A percentile compares a stretch with the other conserved stretches of the same genome.
Conservation (phyloP, 108 stramenopile species). For the Cylindrotheca fusiformis region DNA sequence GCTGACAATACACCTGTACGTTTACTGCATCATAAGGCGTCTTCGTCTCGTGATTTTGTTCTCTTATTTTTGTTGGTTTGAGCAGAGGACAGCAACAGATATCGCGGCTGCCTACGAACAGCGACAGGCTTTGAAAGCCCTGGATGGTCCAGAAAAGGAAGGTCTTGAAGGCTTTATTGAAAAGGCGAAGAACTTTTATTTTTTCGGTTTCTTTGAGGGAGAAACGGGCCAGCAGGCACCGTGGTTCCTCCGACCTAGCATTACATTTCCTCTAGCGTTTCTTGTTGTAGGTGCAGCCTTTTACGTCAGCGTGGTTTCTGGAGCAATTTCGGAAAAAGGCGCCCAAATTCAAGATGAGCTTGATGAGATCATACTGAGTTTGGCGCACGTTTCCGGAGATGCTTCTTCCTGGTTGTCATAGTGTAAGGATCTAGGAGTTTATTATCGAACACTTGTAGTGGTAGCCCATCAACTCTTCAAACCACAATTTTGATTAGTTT, state of each 20-base stretch:
- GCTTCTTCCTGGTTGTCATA: neutral
- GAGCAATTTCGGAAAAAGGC: conserved; percentile 79
- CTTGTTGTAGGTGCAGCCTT: conserved; percentile 84
- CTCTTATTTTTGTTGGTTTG: neutral
- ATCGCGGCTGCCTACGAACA: conserved; percentile 77
- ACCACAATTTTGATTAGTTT: neutral
- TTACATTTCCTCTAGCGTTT: conserved; percentile 93
- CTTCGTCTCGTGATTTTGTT: conserved; percentile 3
- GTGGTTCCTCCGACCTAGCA: conserved; percentile 89
- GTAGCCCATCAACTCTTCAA: too few species aligned
- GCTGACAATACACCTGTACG: conserved; percentile 16
- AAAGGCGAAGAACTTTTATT: conserved; percentile 80
- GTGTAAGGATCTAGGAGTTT: too few species aligned
- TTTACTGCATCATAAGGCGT: neutral
- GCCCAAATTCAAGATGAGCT: conserved; percentile 70
- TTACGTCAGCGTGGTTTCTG: conserved; percentile 57
- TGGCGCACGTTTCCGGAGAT: neutral
- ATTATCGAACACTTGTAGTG: too few species aligned
- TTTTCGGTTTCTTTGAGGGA: conserved; percentile 93
- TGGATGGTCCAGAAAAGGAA: conserved; percentile 51
- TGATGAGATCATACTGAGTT: conserved; percentile 71
- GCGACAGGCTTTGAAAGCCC: conserved; percentile 45
- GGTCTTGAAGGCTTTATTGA: conserved; percentile 69
- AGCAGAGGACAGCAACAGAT: conserved; percentile 54
- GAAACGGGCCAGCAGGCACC: conserved; percentile 91